Base-by-base conservation (phyloP, 768 basidiomycete species). In the Thelephora aurantiotincta region DNA sequence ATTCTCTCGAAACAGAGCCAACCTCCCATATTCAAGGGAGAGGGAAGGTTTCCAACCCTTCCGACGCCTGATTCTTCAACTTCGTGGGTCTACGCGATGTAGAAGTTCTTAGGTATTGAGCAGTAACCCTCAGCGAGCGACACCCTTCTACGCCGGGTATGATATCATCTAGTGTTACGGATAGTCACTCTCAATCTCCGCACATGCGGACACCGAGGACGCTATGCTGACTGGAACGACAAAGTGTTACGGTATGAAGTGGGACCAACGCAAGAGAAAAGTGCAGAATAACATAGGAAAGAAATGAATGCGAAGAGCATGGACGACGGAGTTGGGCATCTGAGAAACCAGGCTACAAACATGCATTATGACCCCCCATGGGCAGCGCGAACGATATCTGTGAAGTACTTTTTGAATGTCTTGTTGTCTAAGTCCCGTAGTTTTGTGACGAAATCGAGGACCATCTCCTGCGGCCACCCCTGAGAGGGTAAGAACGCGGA, bases 401-500 rank as follows among this genome's bases (percentile, higher is more conserved):
- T 74, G 63, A 89, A 90, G 64, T 87, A 91, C 69, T 86, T 90
- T 56, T 83, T 72, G 67, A 91, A 91, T 33, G 62, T 66, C 60
- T 83, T 89, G 54, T 70, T 67, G 57, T 91, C 88, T 48, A 83
- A 63, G 60, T 78, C 79, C 50, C 78, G 74, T 55, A 91, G 62
- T 60, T 87, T 87, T 14, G 73, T 72, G 1, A 80, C 74, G 52
- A 96, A 89, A 53, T 92, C 84, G 38, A 80, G 52, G 3, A 86
- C 82, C 22, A 73, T 78, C 38, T 84, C 78, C 18, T 73, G 64
- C 30, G 96, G 92, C 76, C 91, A 92, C 52, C 81, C 77, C 65
- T 94, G 80, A 7, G 89, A 78, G 1, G 96, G 93, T 16, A 99
- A 74, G 64, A 89, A 90, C 23, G 80, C 75, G 45, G 68, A 70